A percentile compares a stretch with the other conserved stretches of the same genome.
These are phyloP conservation scores for Fimicolochytrium jonesii DNA, from an alignment of 192 early-diverging fungal genomes.

Conservation along the genomic window DNA sequence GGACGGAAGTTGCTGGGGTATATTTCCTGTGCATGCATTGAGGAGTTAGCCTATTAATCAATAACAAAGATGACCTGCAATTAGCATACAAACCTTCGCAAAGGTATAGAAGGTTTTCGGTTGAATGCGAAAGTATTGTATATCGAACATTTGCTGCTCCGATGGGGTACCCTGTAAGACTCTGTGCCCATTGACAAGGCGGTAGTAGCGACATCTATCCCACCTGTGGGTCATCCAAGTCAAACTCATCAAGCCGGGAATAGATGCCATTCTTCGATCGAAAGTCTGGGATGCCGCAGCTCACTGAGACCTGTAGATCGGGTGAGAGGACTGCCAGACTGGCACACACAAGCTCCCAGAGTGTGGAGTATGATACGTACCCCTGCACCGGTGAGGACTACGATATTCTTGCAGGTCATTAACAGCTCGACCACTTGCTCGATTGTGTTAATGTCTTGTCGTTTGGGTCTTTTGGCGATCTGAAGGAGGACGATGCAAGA, in stretches of 20 bases:
- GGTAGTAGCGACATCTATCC: background rate
- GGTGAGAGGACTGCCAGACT: slow-evolving; percentile 67
- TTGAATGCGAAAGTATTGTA: slow-evolving; percentile 78
- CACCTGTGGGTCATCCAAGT: slow-evolving; percentile 84
- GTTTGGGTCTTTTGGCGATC: slow-evolving; percentile 30
- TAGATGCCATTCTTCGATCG: slow-evolving; percentile 92
- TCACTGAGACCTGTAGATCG: slow-evolving; percentile 70
- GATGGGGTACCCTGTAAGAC: background rate
- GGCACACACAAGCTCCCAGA: slow-evolving; percentile 21
- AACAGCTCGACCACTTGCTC: slow-evolving; percentile 51
- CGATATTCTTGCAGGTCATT: slow-evolving; percentile 61
- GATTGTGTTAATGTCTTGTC: slow-evolving; percentile 57
- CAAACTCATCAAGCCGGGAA: slow-evolving; percentile 73
- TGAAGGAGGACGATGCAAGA: too few species aligned
- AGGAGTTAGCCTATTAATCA: too few species aligned
- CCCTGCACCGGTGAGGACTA: slow-evolving; percentile 90
- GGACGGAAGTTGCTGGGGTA: slow-evolving; percentile 86
- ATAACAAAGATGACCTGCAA: too few species aligned
- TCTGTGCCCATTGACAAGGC: background rate
- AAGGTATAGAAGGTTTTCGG: slow-evolving; percentile 97
- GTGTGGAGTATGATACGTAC: slow-evolving; percentile 26
- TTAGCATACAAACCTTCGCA: too few species aligned
- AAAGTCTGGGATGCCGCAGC: slow-evolving; percentile 96
- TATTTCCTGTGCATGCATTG: too few species aligned
- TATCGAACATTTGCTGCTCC: slow-evolving; percentile 74